Evolutionary conservation across 2,329 filamentous ascomycete genomes (phyloP).

Genomic region (Neospermospora avenae): DNA sequence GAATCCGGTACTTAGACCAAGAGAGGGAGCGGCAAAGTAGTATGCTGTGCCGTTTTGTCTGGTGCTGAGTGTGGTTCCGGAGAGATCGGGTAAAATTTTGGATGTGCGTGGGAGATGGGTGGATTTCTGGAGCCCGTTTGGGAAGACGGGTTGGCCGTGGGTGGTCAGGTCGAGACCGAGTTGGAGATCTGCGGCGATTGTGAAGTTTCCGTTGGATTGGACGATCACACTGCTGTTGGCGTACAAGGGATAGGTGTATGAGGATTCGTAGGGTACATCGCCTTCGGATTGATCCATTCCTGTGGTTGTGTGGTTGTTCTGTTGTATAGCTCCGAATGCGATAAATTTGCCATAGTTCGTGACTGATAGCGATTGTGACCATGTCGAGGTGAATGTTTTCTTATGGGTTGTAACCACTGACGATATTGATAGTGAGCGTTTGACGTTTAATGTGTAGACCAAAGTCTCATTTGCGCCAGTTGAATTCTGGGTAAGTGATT

Average conservation of each 20-base stretch:
- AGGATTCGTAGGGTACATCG: constrained; percentile 32
- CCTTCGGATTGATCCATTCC: constrained; percentile 43
- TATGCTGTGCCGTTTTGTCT: constrained; percentile 55
- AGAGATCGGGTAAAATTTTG: constrained; percentile 30
- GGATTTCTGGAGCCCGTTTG: constrained; percentile 59
- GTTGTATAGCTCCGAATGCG: constrained; percentile 52
- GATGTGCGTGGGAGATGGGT: constrained; percentile 29
- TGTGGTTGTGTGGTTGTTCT: constrained; percentile 47
- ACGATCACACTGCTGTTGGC: constrained; percentile 50
- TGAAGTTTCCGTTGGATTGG: constrained; percentile 43
- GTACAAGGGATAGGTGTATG: constrained; percentile 59
- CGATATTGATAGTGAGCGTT: constrained; percentile 51
- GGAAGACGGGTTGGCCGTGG: constrained; percentile 49
- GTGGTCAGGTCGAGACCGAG: constrained; percentile 47
- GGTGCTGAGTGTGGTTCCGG: constrained; percentile 45
- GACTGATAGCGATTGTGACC: constrained; percentile 57
- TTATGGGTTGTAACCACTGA: constrained; percentile 50
- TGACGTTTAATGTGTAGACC: constrained; percentile 53
- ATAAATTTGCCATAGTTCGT: constrained; percentile 53
- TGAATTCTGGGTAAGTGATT: constrained; percentile 42
- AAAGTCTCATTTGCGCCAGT: constrained; percentile 59
- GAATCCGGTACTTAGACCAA: constrained; percentile 46
- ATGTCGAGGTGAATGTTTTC: constrained; percentile 43
- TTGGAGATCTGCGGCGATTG: constrained; percentile 46
- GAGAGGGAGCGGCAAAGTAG: constrained; percentile 49